Evolutionary conservation across 2,329 filamentous ascomycete genomes (phyloP).

Genomic region (Diplodia mutila): DNA sequence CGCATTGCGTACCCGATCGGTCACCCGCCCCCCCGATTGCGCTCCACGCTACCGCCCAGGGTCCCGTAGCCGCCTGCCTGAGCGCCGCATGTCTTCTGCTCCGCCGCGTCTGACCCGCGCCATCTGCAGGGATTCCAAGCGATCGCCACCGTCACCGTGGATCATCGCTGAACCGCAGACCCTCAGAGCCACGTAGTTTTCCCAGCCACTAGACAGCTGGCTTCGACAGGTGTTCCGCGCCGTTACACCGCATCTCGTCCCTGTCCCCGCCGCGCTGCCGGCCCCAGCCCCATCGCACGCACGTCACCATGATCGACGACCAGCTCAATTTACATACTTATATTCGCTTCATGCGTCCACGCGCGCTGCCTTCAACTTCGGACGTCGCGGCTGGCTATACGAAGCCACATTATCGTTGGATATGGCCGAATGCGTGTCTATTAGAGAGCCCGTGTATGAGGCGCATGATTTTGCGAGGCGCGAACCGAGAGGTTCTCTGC

Average conservation of each 20-base stretch:
- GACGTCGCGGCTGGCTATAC: constrained; percentile 18
- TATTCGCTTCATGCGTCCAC: constrained; percentile 16
- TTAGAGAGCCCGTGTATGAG: not conserved
- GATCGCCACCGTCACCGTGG: constrained; percentile 22
- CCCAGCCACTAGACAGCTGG: not conserved
- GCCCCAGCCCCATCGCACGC: not conserved
- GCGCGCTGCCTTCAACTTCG: constrained; percentile 10
- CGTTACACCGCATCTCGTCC: not conserved
- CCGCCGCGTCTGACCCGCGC: not conserved
- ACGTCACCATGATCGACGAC: constrained; percentile 13
- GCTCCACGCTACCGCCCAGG: not conserved
- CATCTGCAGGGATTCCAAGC: not conserved
- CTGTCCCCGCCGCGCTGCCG: not conserved
- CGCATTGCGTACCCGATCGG: not conserved
- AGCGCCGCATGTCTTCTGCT: not conserved
- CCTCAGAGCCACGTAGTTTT: not conserved
- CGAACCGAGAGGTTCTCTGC: not conserved
- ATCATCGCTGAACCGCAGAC: constrained; percentile 17
- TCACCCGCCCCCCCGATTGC: not conserved
- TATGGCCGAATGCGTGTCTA: not conserved
- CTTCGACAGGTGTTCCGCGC: constrained; percentile 7
- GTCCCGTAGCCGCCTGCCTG: constrained; percentile 5
- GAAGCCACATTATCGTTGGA: constrained; percentile 17
- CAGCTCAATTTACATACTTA: not conserved
- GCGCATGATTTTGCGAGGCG: not conserved